Conservation (phyloP, 2,329 filamentous ascomycete species). For the Alternaria arborescens region DNA sequence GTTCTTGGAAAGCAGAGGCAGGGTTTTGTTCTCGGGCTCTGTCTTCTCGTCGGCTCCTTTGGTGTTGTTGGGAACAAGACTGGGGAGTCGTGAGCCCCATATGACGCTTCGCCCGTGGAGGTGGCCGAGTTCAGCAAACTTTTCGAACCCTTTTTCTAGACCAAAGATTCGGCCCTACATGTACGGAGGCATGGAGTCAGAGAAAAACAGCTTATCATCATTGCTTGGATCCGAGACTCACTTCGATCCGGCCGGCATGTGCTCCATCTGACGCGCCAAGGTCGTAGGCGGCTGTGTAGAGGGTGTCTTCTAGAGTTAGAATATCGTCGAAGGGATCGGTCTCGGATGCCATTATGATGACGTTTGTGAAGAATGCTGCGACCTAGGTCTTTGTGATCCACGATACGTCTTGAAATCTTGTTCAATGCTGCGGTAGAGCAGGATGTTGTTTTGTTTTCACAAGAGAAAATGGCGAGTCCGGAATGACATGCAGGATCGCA, state of each 20-base stretch:
- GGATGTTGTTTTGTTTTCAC: too few relatives aligned
- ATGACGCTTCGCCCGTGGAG: slow-evolving; percentile 80
- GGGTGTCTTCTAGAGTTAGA: slow-evolving; percentile 69
- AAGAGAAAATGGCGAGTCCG: not conserved
- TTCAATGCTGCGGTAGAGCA: too few relatives aligned
- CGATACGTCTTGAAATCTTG: too few relatives aligned
- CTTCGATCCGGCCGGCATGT: slow-evolving; percentile 79
- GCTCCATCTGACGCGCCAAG: slow-evolving; percentile 79
- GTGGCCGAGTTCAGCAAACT: slow-evolving; percentile 81
- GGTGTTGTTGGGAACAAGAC: not conserved
- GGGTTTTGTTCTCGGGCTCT: slow-evolving; percentile 13
- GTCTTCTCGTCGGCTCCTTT: not conserved
- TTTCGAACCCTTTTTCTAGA: slow-evolving; percentile 91
- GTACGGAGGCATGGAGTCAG: too few relatives aligned
- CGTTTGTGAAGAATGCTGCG: not conserved
- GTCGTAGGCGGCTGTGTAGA: slow-evolving; percentile 83
- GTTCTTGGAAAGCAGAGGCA: slow-evolving; percentile 63
- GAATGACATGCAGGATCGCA: not conserved
- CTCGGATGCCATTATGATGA: not conserved
- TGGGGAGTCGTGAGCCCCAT: slow-evolving; percentile 77
- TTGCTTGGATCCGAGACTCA: too few relatives aligned
- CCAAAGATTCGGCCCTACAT: slow-evolving; percentile 78
- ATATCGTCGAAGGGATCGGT: slow-evolving; percentile 64
- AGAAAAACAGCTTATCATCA: too few relatives aligned
- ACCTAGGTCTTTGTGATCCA: too few relatives aligned